Conservation (phyloP, 2,329 filamentous ascomycete species). For the Fusarium anguioides region DNA sequence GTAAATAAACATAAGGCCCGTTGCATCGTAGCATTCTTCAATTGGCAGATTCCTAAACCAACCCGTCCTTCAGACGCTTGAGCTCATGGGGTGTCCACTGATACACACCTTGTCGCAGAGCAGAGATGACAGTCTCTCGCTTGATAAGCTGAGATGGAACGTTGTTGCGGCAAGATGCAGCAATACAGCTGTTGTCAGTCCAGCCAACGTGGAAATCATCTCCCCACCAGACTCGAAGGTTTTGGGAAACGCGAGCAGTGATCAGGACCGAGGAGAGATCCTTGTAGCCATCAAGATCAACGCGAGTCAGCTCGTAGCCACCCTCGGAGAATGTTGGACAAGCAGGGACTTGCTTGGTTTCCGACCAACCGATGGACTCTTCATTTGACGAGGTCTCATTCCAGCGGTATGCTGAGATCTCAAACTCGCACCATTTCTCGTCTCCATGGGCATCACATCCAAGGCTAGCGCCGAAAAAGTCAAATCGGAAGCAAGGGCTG, state of each 20-base stretch:
- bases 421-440: constrained; percentile 56
- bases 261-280: constrained; percentile 55
- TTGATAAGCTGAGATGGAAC: constrained; percentile 45
- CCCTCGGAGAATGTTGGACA: constrained; percentile 50
- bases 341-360: constrained; percentile 53
- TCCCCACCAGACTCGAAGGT: constrained; percentile 56
- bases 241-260: constrained; percentile 51
- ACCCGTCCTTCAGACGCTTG: constrained; percentile 49
- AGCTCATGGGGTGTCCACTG: constrained; percentile 50
- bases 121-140: constrained; percentile 48
- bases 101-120: constrained; percentile 50
- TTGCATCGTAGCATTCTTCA: constrained; percentile 37
- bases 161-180: constrained; percentile 50
- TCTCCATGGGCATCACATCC: constrained; percentile 52
- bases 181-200: constrained; percentile 56
- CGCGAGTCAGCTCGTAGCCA: constrained; percentile 50
- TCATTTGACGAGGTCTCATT: constrained; percentile 49
- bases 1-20: constrained; percentile 18
- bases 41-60: constrained; percentile 46
- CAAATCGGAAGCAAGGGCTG: constrained; percentile 54
- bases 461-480: constrained; percentile 54
- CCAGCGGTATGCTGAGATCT: constrained; percentile 55
- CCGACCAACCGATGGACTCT: constrained; percentile 54
- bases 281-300: constrained; percentile 53
- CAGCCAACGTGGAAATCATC: constrained; percentile 56